A percentile compares a stretch with the other conserved stretches of the same genome.
phyloP scores from a whole-genome alignment of 2,329 filamentous ascomycete species.

The Trichoderma gracile region DNA sequence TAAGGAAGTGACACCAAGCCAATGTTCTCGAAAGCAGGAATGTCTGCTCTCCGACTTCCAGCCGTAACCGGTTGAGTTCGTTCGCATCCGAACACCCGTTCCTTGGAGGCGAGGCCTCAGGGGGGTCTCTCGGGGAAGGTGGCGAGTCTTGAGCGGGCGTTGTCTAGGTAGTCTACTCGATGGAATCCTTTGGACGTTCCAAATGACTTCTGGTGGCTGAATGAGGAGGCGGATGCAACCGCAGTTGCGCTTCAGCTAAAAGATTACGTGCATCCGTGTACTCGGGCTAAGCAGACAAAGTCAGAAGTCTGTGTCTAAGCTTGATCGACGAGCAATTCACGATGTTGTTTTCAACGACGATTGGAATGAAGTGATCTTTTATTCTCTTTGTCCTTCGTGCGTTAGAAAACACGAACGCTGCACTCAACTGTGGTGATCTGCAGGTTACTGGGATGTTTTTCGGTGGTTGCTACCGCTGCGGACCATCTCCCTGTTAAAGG shows the following conservation, averaged over 20 bases:
- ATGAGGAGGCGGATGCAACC: not conserved
- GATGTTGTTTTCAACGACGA: not conserved
- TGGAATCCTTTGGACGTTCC: constrained; percentile 3
- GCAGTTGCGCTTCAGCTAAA: not conserved
- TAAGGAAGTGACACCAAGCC: not conserved
- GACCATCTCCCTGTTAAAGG: not conserved
- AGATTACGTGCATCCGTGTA: not conserved
- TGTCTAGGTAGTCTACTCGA: not conserved
- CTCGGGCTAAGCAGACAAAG: not conserved
- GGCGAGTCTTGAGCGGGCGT: not conserved
- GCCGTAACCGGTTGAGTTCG: not conserved
- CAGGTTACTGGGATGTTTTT: not conserved
- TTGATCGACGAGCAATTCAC: not conserved
- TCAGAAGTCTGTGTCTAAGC: constrained; percentile 19
- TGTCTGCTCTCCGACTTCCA: not conserved
- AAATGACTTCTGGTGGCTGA: not conserved
- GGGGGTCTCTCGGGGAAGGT: not conserved
- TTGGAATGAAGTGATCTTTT: not conserved
- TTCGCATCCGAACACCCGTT: not conserved
- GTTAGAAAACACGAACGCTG: not conserved
- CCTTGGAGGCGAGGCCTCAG: not conserved
- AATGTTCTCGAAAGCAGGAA: not conserved
- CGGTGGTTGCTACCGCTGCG: not conserved
- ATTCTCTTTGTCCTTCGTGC: not conserved
- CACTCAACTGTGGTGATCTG: not conserved